Conservation (phyloP, 352 stramenopile species). For the Globisporangium cystogenes region DNA sequence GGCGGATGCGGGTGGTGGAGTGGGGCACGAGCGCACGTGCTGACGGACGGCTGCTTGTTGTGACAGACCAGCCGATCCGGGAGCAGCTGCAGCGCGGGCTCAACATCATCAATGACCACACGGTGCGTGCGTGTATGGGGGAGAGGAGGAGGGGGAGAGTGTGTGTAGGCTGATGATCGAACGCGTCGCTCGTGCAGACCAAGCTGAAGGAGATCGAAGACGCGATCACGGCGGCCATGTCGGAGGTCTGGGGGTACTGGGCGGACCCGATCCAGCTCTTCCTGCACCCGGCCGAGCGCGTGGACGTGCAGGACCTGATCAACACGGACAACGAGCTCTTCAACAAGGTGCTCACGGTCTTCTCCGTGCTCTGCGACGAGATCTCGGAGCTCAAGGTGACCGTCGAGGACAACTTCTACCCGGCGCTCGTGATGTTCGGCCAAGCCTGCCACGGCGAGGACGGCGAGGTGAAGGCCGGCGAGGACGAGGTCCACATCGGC, state of each 20-base stretch:
- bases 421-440: constrained; percentile 87
- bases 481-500: constrained; percentile 82
- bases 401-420: constrained; percentile 88
- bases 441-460: constrained; percentile 69
- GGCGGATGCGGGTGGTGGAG: not conserved
- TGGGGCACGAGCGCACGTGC: not conserved
- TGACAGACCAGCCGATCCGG: constrained; percentile 70
- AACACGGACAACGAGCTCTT: constrained; percentile 88
- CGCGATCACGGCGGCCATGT: constrained; percentile 81
- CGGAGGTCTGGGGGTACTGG: constrained; percentile 88
- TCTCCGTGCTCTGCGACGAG: constrained; percentile 87
- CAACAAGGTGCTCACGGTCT: constrained; percentile 87
- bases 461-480: constrained; percentile 56
- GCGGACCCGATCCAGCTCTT: constrained; percentile 81
- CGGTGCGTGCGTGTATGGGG: constrained; percentile 22
- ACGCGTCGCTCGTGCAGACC: constrained; percentile 24
- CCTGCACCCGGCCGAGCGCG: constrained; percentile 75
- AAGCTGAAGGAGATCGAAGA: constrained; percentile 88
- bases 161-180: not conserved
- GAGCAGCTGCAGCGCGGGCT: constrained; percentile 75
- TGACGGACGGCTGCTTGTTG: not conserved
- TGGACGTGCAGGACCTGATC: constrained; percentile 86
- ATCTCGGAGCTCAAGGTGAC: constrained; percentile 88
- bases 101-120: constrained; percentile 86
- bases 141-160: not conserved